Base-by-base conservation (phyloP, 2,329 filamentous ascomycete genomes). In the Colletotrichum nymphaeae region DNA sequence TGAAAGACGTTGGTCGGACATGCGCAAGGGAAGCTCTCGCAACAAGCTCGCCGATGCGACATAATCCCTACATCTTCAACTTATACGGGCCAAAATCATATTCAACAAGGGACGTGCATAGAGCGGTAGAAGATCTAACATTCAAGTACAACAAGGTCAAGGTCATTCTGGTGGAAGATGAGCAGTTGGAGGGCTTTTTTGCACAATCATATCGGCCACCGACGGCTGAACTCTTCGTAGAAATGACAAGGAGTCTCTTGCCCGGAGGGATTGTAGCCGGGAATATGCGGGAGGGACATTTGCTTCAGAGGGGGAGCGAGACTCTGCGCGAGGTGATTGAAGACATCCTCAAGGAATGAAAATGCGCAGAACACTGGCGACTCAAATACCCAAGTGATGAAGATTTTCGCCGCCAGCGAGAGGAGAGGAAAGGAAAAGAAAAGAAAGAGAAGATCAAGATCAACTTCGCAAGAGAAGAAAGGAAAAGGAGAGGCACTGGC, bases 11-110 rank as follows among this genome's bases (percentile, higher is more conserved):
- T 12, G 78, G 76, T 46, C 74, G 75, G 28, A 65, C 59, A 24
- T 80, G 78, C 46, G 80, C 80, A 5, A 67, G 71, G 37, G 67
- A 75, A 1, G 76, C 79, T 0, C 76, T 81, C 7, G 73, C 73
- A 0, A 55, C 74, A 4, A 58, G 74, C 0, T 49, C 64, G 35
- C 55, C 49, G 19, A 46, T 63, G 32, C 74, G 1, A 75, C 65
- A 32, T 65, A 77, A 2, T 64, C 77, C 24, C 37, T 52, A 59
- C 53, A 46, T 55, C 12, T 76, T 80, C 22, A 75, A 79, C 0
- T 26, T 83, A 0, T 79, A 77, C 28, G 81, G 81, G 0, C 81
- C 81, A 0, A 75, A 75, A 5, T 32, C 70, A 5, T 82, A 82
- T 42, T 78, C 77, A 37, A 55, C 80, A 6, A 28, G 74, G 1